Conservation (phyloP, 2,329 filamentous ascomycete species). For the Aureobasidium sp. region DNA sequence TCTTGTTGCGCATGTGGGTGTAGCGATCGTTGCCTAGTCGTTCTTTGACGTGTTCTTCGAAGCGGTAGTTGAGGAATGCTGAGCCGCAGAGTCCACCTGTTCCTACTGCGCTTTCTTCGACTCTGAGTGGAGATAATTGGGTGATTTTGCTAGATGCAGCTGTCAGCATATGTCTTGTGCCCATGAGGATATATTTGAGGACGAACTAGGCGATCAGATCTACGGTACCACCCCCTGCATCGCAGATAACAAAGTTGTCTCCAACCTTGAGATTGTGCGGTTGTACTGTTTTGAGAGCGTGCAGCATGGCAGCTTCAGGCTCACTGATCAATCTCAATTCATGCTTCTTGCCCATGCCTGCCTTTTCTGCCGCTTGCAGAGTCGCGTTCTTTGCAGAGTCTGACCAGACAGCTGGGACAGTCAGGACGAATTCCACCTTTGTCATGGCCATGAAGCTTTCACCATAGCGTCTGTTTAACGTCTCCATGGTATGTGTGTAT, state of each 20-base stretch:
- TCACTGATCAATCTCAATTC: constrained; percentile 75
- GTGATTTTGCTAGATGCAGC: constrained; percentile 67
- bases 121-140: constrained; percentile 63
- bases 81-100: constrained; percentile 73
- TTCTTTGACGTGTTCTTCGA: constrained; percentile 66
- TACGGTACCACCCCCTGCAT: constrained; percentile 54
- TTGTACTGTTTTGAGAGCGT: constrained; percentile 72
- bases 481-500: constrained; percentile 72
- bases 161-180: neutral
- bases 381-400: constrained; percentile 79
- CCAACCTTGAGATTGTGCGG: constrained; percentile 66
- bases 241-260: constrained; percentile 53
- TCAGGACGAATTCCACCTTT: constrained; percentile 72
- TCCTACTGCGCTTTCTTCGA: constrained; percentile 74
- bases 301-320: constrained; percentile 72
- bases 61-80: constrained; percentile 73
- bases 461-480: constrained; percentile 65
- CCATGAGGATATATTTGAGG: too few relatives aligned
- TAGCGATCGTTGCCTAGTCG: constrained; percentile 46
- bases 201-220: constrained; percentile 35
- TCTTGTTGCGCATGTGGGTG: constrained; percentile 69
- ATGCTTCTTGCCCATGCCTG: constrained; percentile 60
- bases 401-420: constrained; percentile 77
- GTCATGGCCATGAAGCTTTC: constrained; percentile 41
- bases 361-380: constrained; percentile 67